Conservation (phyloP, 495 filamentous ascomycete genomes). For the Neurospora sp. region DNA sequence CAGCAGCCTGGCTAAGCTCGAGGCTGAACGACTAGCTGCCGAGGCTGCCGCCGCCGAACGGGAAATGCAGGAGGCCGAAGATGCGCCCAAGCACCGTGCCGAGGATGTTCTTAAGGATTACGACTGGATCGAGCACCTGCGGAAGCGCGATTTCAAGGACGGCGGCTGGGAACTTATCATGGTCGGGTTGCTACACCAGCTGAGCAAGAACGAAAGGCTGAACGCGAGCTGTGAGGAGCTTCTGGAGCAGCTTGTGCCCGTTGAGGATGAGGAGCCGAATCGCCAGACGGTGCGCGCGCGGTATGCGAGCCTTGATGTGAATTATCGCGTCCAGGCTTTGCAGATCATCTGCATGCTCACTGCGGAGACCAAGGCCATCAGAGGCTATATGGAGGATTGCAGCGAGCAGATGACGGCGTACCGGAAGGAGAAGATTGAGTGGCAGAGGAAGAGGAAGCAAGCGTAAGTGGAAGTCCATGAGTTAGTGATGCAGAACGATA, state of each 20-base stretch:
- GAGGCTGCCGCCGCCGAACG: constrained; percentile 39
- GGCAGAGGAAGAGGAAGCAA: constrained; percentile 71
- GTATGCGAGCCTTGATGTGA: constrained; percentile 69
- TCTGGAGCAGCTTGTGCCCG: constrained; percentile 66
- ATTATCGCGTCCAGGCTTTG: constrained; percentile 67
- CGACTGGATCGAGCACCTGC: constrained; percentile 75
- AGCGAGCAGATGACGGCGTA: constrained; percentile 85
- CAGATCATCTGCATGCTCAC: constrained; percentile 83
- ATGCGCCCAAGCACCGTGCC: constrained; percentile 56
- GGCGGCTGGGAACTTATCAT: constrained; percentile 90
- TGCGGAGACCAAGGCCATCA: constrained; percentile 73
- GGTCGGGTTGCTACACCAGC: constrained; percentile 73
- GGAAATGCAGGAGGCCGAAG: constrained; percentile 27
- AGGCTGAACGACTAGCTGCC: constrained; percentile 53
- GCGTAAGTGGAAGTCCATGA: constrained; percentile 48
- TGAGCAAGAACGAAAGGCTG: constrained; percentile 63
- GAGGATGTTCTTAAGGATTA: constrained; percentile 62
- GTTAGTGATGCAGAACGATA: background rate
- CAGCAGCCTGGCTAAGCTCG: constrained; percentile 73
- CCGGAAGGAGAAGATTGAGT: constrained; percentile 90
- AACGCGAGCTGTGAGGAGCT: constrained; percentile 69
- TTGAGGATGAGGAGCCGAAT: constrained; percentile 55
- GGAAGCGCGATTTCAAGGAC: constrained; percentile 74
- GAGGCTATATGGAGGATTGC: constrained; percentile 83
- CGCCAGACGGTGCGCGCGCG: constrained; percentile 58